These are phyloP conservation scores for Hagleromyces aurorensis DNA, from an alignment of 805 yeast genomes.

Conservation along the genomic window DNA sequence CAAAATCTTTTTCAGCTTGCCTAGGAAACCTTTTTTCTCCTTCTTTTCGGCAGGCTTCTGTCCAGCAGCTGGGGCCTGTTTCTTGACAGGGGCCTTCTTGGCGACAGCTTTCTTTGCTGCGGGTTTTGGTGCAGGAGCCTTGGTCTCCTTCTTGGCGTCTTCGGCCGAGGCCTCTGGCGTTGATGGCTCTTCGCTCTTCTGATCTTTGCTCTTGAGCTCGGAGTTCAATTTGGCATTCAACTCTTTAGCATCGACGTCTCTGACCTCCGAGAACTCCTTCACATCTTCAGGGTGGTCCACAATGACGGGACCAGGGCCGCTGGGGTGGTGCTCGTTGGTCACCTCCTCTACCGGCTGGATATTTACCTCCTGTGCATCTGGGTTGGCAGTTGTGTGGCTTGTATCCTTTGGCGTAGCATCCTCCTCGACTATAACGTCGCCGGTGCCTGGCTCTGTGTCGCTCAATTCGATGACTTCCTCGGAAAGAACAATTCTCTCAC, in stretches of 20 bases:
- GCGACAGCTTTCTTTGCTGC: slow-evolving; percentile 3
- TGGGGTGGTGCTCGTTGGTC: slow-evolving; percentile 28
- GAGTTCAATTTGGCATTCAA: slow-evolving; percentile 40
- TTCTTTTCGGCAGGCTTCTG: slow-evolving; percentile 9
- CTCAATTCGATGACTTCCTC: slow-evolving; percentile 12
- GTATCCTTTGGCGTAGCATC: too few relatives aligned
- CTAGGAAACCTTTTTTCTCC: slow-evolving; percentile 13
- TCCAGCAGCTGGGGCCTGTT: slow-evolving; percentile 3
- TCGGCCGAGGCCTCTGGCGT: neutral
- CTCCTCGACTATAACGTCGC: slow-evolving; percentile 14
- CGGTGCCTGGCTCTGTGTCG: slow-evolving; percentile 12
- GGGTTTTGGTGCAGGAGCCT: slow-evolving; percentile 3
- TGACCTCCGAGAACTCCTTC: slow-evolving; percentile 52
- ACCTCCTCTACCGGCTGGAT: slow-evolving; percentile 44
- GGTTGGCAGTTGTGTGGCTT: slow-evolving; percentile 10
- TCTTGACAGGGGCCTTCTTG: slow-evolving; percentile 5
- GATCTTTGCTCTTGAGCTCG: slow-evolving; percentile 4
- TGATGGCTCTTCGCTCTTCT: neutral
- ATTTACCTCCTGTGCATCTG: slow-evolving; percentile 22
- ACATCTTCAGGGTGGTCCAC: slow-evolving; percentile 54
- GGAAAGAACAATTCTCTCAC: slow-evolving; percentile 33
- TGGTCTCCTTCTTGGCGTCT: neutral
- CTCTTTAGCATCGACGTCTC: slow-evolving; percentile 49
- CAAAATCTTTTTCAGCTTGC: slow-evolving; percentile 11
- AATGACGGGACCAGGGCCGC: slow-evolving; percentile 62